Evolutionary conservation across 2,329 filamentous ascomycete genomes (phyloP).

Genomic region (Magnaporthiopsis poae): DNA sequence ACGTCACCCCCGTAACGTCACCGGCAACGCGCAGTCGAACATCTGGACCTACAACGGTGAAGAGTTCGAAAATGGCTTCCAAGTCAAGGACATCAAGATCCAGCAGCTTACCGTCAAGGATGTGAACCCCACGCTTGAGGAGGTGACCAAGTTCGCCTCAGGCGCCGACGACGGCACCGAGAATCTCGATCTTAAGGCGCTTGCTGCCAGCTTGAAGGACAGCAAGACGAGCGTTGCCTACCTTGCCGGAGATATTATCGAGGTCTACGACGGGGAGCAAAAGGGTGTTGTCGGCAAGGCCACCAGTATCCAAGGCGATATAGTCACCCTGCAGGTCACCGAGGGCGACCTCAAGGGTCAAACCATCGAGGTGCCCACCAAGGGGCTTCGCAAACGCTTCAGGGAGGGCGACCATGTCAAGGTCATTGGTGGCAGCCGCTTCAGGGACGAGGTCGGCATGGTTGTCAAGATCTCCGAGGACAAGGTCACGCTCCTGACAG

Average conservation of each 20-base stretch:
- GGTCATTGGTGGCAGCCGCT: conserved; percentile 80
- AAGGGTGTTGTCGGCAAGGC: conserved; percentile 81
- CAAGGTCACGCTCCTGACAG: conserved; percentile 81
- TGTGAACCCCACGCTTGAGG: conserved; percentile 86
- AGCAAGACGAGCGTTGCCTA: conserved; percentile 74
- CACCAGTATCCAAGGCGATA: conserved; percentile 77
- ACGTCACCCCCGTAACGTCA: conserved; percentile 56
- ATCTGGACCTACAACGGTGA: conserved; percentile 80
- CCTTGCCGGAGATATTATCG: conserved; percentile 86
- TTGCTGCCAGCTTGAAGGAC: conserved; percentile 82
- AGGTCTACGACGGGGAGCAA: conserved; percentile 92
- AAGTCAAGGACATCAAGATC: conserved; percentile 87
- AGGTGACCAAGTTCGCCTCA: conserved; percentile 87
- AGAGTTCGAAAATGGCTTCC: conserved; percentile 83
- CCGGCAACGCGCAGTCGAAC: conserved; percentile 65
- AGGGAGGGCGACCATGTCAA: conserved; percentile 93
- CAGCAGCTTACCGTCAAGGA: conserved; percentile 76
- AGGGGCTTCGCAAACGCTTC: conserved; percentile 87
- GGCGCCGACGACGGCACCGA: conserved; percentile 85
- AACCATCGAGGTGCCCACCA: conserved; percentile 82
- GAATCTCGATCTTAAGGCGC: conserved; percentile 80
- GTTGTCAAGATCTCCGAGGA: conserved; percentile 90
- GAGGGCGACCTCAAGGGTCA: conserved; percentile 76
- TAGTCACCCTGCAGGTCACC: conserved; percentile 77
- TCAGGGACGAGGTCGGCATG: conserved; percentile 91